These are phyloP conservation scores for Proliferodiscus dingleyae DNA, from an alignment of 2,329 filamentous ascomycete species.

Conservation along the genomic window DNA sequence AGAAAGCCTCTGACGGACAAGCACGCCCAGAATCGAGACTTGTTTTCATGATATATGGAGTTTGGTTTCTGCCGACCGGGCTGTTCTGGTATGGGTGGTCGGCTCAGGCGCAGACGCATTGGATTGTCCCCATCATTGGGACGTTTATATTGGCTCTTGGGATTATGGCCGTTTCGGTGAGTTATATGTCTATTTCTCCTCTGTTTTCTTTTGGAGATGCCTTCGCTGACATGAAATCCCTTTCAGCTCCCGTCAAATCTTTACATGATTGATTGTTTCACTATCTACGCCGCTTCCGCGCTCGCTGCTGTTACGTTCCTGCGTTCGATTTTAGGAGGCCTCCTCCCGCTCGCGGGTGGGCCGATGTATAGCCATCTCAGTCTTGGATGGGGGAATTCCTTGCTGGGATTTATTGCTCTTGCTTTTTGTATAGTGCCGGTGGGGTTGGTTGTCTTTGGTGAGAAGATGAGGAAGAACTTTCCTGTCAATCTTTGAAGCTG, in stretches of 20 bases:
- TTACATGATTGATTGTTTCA: conserved; percentile 43
- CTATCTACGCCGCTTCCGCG: conserved; percentile 35
- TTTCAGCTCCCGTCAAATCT: conserved; percentile 30
- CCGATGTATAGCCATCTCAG: too few species aligned
- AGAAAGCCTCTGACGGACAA: neutral
- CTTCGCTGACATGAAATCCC: neutral
- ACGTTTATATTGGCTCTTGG: conserved; percentile 37
- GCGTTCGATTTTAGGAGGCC: conserved; percentile 42
- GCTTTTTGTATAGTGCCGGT: too few species aligned
- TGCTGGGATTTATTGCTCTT: too few species aligned
- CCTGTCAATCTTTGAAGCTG: too few species aligned
- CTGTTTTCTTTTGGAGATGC: neutral
- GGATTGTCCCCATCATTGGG: conserved; percentile 40
- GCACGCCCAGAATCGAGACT: conserved; percentile 36
- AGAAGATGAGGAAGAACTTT: too few species aligned
- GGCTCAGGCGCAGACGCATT: conserved; percentile 33
- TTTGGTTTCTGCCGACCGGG: conserved; percentile 37
- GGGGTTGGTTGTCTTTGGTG: too few species aligned
- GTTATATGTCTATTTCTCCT: too few species aligned
- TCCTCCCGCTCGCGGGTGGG: conserved; percentile 49
- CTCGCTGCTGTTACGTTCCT: conserved; percentile 35
- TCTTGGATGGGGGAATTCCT: too few species aligned
- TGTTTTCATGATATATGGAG: conserved; percentile 36
- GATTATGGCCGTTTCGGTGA: conserved; percentile 37
- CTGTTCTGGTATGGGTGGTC: conserved; percentile 47